Conservation (phyloP, 352 stramenopile genomes). For the Globisporangium echinulatum region DNA sequence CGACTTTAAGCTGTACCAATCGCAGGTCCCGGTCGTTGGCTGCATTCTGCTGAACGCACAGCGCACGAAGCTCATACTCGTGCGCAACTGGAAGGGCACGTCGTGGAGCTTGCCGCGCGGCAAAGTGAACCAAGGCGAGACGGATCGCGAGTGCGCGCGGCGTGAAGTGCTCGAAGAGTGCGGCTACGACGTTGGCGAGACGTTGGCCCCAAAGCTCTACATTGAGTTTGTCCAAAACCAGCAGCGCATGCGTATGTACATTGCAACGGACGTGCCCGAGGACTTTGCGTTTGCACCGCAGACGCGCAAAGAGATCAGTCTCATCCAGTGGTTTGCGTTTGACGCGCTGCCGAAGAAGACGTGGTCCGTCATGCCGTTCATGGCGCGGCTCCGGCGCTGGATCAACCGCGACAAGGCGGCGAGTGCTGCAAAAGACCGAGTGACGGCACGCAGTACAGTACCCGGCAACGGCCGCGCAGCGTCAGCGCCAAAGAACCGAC, state of each 20-base stretch:
- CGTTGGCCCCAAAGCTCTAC: slow-evolving; percentile 74
- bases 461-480: slow-evolving; percentile 46
- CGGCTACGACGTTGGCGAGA: slow-evolving; percentile 81
- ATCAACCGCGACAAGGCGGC: slow-evolving; percentile 66
- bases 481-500: slow-evolving; percentile 73
- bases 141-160: slow-evolving; percentile 79
- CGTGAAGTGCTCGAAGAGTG: slow-evolving; percentile 92
- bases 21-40: slow-evolving; percentile 91
- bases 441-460: slow-evolving; percentile 20
- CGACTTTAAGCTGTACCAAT: slow-evolving; percentile 93
- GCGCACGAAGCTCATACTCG: slow-evolving; percentile 86
- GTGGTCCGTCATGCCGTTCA: slow-evolving; percentile 92
- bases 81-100: slow-evolving; percentile 89
- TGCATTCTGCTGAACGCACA: slow-evolving; percentile 89
- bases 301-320: slow-evolving; percentile 93
- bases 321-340: slow-evolving; percentile 89
- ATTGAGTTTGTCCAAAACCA: slow-evolving; percentile 84
- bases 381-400: slow-evolving; percentile 87
- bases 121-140: slow-evolving; percentile 93
- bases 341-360: slow-evolving; percentile 90
- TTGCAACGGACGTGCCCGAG: slow-evolving; percentile 86
- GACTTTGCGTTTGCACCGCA: slow-evolving; percentile 91
- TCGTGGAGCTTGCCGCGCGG: slow-evolving; percentile 90
- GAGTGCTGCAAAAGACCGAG: slow-evolving; percentile 38
- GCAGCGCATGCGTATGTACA: slow-evolving; percentile 90